A percentile compares a stretch with the other conserved stretches of the same genome.
These are phyloP conservation scores for Geranomyces variabilis DNA, from an alignment of 192 early-diverging fungal genomes.

Conservation along the genomic window DNA sequence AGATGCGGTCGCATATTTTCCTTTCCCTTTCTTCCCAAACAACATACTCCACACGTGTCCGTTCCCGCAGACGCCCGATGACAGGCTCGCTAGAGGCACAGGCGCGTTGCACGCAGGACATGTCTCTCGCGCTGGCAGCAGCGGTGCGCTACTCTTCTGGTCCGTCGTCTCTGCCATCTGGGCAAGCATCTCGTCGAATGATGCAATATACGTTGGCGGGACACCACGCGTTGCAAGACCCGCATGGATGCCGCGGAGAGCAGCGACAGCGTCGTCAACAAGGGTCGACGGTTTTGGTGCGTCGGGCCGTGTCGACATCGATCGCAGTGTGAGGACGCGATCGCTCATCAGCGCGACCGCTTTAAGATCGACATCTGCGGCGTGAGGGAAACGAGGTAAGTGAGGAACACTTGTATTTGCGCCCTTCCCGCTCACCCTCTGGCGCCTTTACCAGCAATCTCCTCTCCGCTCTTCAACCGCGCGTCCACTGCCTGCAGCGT, in stretches of 20 bases:
- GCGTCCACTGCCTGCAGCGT: background rate
- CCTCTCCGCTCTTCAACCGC: background rate
- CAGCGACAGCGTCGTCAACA: background rate
- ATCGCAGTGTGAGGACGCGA: background rate
- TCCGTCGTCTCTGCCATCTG: background rate
- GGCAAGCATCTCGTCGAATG: background rate
- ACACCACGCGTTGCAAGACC: background rate
- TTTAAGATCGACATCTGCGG: background rate
- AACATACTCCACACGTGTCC: constrained; percentile 1
- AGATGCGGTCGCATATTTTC: background rate
- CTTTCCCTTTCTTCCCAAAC: background rate
- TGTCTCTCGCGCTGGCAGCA: background rate
- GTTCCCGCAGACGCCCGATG: background rate
- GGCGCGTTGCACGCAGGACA: background rate
- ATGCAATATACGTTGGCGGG: background rate
- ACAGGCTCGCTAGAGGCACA: background rate
- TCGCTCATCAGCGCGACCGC: background rate
- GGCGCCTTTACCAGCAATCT: too few species aligned
- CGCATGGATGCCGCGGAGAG: constrained; percentile 1
- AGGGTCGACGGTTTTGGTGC: background rate
- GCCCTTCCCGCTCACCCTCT: too few species aligned
- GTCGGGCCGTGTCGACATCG: background rate
- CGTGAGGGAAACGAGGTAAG: too few species aligned
- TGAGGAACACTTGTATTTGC: too few species aligned
- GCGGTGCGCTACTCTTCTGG: background rate